Base-by-base conservation (phyloP, 345 rosid genomes). In the Acer campestre region DNA sequence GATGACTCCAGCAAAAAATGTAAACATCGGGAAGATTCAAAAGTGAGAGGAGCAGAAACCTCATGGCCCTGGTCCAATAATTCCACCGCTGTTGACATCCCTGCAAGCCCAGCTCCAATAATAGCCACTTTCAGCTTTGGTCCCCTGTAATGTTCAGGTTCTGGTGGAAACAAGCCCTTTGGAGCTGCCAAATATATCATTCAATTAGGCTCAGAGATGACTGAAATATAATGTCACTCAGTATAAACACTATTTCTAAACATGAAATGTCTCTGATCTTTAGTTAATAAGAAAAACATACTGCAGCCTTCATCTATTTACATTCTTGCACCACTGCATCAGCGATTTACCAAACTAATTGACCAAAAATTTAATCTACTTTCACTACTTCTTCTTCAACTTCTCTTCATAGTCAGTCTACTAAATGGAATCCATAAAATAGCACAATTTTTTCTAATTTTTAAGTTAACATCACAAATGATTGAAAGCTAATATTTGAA, bases 81-180 rank as follows among this genome's bases (percentile, higher is more conserved):
- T 87, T 96, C 97, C 18, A 92, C 95, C 16, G 99, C 99, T 58
- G 98, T 96, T 11, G 99, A 94, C 99, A 96, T 94, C 72, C 99
- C 99, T 20, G 98, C 99, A 75, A 96, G 97, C 77, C 99, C 99
- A 79, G 99, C 95, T 74, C 99, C 99, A 62, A 96, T 88, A 40
- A 96, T 96, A 42, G 99, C 98, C 79, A 96, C 98, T 86, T 96
- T 96, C 79, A 96, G 85, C 91, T 96, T 96, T 0, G 99, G 99
- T 75, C 98, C 99, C 82, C 93, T 86, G 35, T 96, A 92, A 66
- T 84, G 90, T 78, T 88, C 93, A 55, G 99, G 99, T 87, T 96
- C 98, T 9, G 93, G 93, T 27, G 97, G 99, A 89, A 94, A 96
- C 84, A 96, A 79, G 51, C 97, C 99, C 84, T 94, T 94, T 29